These are phyloP conservation scores for Lactuca saligna DNA, from an alignment of 129 eudicot species.

Conservation along the genomic window DNA sequence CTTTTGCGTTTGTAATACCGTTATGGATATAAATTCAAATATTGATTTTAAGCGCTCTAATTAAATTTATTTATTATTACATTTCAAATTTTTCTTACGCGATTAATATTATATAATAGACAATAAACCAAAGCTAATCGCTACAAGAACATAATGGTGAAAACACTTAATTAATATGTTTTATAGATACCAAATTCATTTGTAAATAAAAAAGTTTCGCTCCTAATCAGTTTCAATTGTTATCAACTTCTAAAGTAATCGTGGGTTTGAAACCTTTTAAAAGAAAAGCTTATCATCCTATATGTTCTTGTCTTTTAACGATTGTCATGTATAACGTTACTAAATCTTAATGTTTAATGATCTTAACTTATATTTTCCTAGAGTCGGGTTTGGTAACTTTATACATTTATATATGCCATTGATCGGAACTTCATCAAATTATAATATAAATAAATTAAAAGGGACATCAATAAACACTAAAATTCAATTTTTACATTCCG, in stretches of 20 bases:
- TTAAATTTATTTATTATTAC: no score
- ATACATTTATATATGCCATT: background rate
- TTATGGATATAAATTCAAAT: no score
- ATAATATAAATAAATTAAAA: background rate
- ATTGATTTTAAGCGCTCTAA: no score
- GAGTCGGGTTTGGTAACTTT: constrained; percentile 3
- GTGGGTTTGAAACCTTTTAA: background rate
- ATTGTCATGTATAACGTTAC: constrained; percentile 26
- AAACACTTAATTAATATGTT: background rate
- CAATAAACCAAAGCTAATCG: constrained; percentile 11
- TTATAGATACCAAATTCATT: background rate
- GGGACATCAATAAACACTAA: no score
- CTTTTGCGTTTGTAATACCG: no score
- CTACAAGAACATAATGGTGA: constrained; percentile 4
- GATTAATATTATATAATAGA: background rate
- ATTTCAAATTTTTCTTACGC: no score
- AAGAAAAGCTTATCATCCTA: background rate
- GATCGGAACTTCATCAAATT: background rate
- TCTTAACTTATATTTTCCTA: background rate
- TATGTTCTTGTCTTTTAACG: constrained; percentile 18
- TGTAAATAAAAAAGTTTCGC: background rate
- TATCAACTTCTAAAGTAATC: background rate
- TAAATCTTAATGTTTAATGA: background rate
- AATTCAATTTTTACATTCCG: no score
- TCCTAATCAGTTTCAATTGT: constrained; percentile 18